Evolutionary conservation across 2,329 filamentous ascomycete species (phyloP), one percentile per base, ranked within the genome.

Genomic region (Raffaelea albimanens): DNA sequence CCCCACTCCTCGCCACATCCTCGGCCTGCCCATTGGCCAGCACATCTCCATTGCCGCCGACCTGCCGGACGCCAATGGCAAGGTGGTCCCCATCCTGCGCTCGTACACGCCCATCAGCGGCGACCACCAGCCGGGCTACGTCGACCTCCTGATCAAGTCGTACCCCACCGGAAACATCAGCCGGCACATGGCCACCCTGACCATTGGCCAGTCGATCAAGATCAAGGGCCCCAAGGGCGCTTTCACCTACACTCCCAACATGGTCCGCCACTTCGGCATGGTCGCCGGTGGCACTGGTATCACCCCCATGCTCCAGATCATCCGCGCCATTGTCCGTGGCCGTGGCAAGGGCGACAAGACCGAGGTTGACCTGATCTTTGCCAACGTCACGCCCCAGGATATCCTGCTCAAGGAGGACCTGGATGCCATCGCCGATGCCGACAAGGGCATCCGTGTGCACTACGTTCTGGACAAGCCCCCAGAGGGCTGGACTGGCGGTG

Each of bases 161-260:
- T 98, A 98, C 71, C 88, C 90, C 2, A 90, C 88, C 57, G 93
- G 93, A 59, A 97, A 97, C 74, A 97, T 98, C 75, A 94, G 87
- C 66, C 90, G 88, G 71, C 77, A 95, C 69, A 82, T 98, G 71
- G 87, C 88, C 42, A 82, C 79, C 13, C 78, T 98, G 53, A 78
- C 78, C 54, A 76, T 96, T 51, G 90, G 91, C 52, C 82, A 95
- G 67, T 83, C 78, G 52, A 93, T 98, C 76, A 87, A 87, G 64
- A 84, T 97, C 59, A 83, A 80, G 59, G 93, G 93, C 10, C 93
- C 93, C 67, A 97, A 97, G 78, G 93, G 93, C 58, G 91, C 91
- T 58, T 96, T 98, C 76, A 87, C 95, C 53, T 98, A 98, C 72
- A 87, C 84, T 18, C 89, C 91, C 58, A 96, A 96, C 75, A 91